phyloP scores from a whole-genome alignment of 2,329 filamentous ascomycete species.

The Pyrenochaeta sp. region DNA sequence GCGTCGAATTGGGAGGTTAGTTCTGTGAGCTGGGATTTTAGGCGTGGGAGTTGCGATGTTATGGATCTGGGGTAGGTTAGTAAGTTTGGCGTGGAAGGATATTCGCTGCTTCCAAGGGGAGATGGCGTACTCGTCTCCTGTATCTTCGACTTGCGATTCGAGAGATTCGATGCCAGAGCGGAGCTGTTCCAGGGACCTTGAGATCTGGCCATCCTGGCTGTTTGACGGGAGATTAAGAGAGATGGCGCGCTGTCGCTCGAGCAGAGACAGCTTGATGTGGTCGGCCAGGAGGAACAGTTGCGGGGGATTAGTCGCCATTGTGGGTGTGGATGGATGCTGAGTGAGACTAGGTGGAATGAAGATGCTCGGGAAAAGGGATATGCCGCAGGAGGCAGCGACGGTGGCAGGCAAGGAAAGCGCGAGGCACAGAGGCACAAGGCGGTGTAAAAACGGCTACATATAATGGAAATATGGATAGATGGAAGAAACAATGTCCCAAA shows the following conservation, averaged over 20 bases:
- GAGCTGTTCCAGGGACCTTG: conserved; percentile 85
- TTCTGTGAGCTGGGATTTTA: conserved; percentile 78
- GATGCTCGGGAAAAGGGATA: conserved; percentile 4
- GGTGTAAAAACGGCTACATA: too few species aligned
- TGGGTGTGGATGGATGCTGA: conserved; percentile 11
- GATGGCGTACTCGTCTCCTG: conserved; percentile 59
- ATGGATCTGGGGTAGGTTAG: conserved; percentile 32
- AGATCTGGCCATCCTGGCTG: conserved; percentile 87
- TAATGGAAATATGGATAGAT: too few species aligned
- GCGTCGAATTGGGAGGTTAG: conserved; percentile 79
- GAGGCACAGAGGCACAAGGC: too few species aligned
- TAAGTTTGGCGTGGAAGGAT: not conserved
- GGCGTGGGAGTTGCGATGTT: conserved; percentile 66
- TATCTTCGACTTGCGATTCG: conserved; percentile 68
- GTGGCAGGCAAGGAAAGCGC: conserved; percentile 2
- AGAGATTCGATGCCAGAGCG: conserved; percentile 78
- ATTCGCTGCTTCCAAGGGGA: too few species aligned
- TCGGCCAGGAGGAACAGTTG: conserved; percentile 94
- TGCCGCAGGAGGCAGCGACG: conserved; percentile 10
- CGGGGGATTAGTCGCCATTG: conserved; percentile 59
- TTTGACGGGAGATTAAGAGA: conserved; percentile 79
- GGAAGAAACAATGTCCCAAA: too few species aligned
- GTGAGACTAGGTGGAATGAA: conserved; percentile 8
- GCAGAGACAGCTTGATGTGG: conserved; percentile 93
- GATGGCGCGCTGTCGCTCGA: conserved; percentile 88